Conservation (phyloP, 2,329 filamentous ascomycete genomes). For the Aschersonia sp. region DNA sequence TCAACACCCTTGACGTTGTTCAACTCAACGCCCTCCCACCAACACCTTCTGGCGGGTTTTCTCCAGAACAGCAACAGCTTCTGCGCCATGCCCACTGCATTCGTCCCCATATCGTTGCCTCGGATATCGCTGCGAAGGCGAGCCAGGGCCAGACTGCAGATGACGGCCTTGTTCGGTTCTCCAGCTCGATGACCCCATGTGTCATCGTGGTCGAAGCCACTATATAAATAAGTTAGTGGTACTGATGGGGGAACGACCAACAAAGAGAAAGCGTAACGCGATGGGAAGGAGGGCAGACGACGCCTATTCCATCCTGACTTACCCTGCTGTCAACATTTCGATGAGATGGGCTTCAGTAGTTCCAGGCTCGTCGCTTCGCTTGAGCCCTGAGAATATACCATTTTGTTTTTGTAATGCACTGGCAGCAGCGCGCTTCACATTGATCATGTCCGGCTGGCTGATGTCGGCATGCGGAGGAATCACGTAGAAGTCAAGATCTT, state of each 20-base stretch:
- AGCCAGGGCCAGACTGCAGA: slow-evolving; percentile 89
- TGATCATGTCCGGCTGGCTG: slow-evolving; percentile 79
- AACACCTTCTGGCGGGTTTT: slow-evolving; percentile 89
- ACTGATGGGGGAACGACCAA: background rate
- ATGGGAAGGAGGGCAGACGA: no score
- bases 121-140: slow-evolving; percentile 86
- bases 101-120: slow-evolving; percentile 59
- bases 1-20: slow-evolving; percentile 81
- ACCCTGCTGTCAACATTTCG: slow-evolving; percentile 98
- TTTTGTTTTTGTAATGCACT: slow-evolving; percentile 76
- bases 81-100: slow-evolving; percentile 92
- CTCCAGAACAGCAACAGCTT: slow-evolving; percentile 96
- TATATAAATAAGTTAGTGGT: slow-evolving; percentile 19
- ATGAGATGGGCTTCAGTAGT: slow-evolving; percentile 97
- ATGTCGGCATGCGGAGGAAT: slow-evolving; percentile 83
- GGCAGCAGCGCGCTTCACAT: slow-evolving; percentile 86
- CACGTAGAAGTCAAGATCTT: slow-evolving; percentile 94
- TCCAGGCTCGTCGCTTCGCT: slow-evolving; percentile 88
- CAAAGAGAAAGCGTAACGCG: background rate
- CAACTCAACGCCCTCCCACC: slow-evolving; percentile 97
- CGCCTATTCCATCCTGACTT: slow-evolving; percentile 20
- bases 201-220: slow-evolving; percentile 93
- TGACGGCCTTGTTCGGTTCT: slow-evolving; percentile 95
- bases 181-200: slow-evolving; percentile 93
- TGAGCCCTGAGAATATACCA: slow-evolving; percentile 89